phyloP scores from a whole-genome alignment of 306 rosid species.

The Begonia fuchsioides region DNA sequence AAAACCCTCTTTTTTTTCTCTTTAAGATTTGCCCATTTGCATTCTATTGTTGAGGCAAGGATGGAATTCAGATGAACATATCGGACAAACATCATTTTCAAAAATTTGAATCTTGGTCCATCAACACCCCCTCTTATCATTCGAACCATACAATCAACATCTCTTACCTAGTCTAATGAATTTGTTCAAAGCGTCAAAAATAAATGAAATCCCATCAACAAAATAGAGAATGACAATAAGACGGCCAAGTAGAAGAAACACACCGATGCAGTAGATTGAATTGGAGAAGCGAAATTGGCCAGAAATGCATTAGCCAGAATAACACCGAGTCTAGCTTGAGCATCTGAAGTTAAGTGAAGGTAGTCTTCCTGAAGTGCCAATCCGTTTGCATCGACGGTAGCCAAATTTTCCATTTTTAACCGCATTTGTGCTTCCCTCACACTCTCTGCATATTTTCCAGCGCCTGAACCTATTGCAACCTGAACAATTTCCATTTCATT shows the following conservation, averaged over 20 bases:
- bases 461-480: constrained; percentile 65
- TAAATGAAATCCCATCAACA: no score
- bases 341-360: constrained; percentile 49
- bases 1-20: no score
- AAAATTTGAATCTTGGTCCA: no score
- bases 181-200: no score
- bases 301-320: constrained; percentile 53
- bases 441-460: constrained; percentile 18
- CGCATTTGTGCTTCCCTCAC: constrained; percentile 62
- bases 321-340: constrained; percentile 53
- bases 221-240: not conserved
- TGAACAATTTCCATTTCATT: constrained; percentile 2
- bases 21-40: no score
- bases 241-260: not conserved
- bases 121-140: no score
- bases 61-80: no score
- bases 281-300: constrained; percentile 25
- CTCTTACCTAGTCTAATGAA: no score
- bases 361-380: constrained; percentile 47
- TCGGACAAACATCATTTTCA: no score
- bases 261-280: not conserved
- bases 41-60: no score
- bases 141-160: no score
- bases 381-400: constrained; percentile 66
- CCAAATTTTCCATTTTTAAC: constrained; percentile 33